Evolutionary conservation across 192 early-diverging fungal genomes (phyloP), one percentile per base, ranked within the genome.

Genomic region (Podila minutissima): DNA sequence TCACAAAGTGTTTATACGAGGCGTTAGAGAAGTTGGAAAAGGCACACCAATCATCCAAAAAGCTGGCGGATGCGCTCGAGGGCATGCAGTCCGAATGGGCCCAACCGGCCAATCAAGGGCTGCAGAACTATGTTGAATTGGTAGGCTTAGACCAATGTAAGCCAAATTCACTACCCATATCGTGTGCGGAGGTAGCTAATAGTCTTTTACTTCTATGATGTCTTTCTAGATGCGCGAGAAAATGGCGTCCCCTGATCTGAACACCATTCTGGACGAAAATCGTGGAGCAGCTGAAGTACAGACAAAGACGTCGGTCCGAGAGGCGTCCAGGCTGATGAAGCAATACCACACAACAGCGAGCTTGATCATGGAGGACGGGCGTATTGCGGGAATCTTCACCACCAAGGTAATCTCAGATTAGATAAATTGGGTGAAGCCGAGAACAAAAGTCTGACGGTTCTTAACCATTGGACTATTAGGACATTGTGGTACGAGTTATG

Each of bases 211-310:
- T 9, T 48, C 11, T 13, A 17, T 61, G 28, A 48, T 15, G 2
- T 15, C 13, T 46, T 17, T 17, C 3, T 83, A 86, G 55, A 82
- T 94, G 77, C 86, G 92, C 35, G 90, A 94, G 68, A 88, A 91
- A 67, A 95, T 96, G 90, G 90, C 91, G 50, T 96, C 95, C 81
- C 96, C 96, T 32, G 94, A 96, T 82, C 84, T 97, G 62, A 91
- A 86, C 49, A 85, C 91, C 5, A 91, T 97, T 12, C 79, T 97
- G 60, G 90, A 92, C 59, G 87, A 85, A 31, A 59, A 75, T 35
- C 82, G 83, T 38, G 69, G 64, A 29, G 90, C 91, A 32, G 87
- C 89, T 5, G 83, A 89, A 38, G 89, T 92, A 2, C 83, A 83
- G 13, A 83, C 88, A 1, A 87, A 87, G 73, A 87, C 89, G 60